These are phyloP conservation scores for Rugonectria rugulosa DNA, from an alignment of 2,329 filamentous ascomycete species.

Conservation along the genomic window DNA sequence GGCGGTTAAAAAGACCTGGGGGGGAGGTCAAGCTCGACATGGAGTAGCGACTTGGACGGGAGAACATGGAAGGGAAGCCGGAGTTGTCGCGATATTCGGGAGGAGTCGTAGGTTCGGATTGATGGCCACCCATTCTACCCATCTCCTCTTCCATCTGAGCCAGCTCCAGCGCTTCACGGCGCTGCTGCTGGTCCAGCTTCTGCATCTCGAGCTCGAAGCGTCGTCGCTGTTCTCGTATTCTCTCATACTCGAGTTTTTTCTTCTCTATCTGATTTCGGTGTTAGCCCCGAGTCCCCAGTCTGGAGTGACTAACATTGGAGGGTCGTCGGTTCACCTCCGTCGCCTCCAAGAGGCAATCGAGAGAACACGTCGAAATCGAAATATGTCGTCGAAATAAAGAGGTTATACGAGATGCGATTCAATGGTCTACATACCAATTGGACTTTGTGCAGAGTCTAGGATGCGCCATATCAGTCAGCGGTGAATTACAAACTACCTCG, in stretches of 20 bases:
- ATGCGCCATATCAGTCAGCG: slow-evolving; percentile 32
- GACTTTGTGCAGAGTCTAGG: slow-evolving; percentile 72
- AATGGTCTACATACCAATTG: slow-evolving; percentile 71
- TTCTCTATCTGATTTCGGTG: slow-evolving; percentile 77
- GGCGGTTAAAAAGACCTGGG: slow-evolving; percentile 76
- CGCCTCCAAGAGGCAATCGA: neutral
- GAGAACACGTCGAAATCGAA: slow-evolving; percentile 10
- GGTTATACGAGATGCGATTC: slow-evolving; percentile 2
- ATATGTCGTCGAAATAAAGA: neutral
- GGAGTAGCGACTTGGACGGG: slow-evolving; percentile 87
- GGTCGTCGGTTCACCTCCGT: neutral
- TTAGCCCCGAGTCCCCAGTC: slow-evolving; percentile 43
- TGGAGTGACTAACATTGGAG: neutral
- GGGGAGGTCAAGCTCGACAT: slow-evolving; percentile 87
- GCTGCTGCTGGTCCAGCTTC: slow-evolving; percentile 84
- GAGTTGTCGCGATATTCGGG: slow-evolving; percentile 85
- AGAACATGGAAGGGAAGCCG: slow-evolving; percentile 81
- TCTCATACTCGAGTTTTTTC: slow-evolving; percentile 92
- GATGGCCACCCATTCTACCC: slow-evolving; percentile 71
- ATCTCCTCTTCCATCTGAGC: slow-evolving; percentile 85
- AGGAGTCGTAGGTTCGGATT: slow-evolving; percentile 95
- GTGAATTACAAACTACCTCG: neutral
- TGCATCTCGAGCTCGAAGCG: slow-evolving; percentile 94
- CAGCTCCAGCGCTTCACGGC: slow-evolving; percentile 83
- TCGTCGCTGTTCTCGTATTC: slow-evolving; percentile 85